A percentile compares a stretch with the other conserved stretches of the same genome.
phyloP scores from a whole-genome alignment of 139 green algal species.

The Ettlia oleoabundans region DNA sequence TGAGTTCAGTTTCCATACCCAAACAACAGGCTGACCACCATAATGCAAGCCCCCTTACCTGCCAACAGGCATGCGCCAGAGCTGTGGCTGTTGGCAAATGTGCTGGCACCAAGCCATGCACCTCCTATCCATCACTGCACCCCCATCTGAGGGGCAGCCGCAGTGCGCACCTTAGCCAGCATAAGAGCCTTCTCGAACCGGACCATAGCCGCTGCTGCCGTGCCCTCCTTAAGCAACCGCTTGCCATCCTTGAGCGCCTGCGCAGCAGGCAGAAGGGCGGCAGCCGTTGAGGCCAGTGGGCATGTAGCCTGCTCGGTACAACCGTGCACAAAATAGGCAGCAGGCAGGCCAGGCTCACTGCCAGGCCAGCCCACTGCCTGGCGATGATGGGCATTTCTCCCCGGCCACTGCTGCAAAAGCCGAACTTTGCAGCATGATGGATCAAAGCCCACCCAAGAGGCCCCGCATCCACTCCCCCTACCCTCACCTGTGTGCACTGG shows the following conservation, averaged over 20 bases:
- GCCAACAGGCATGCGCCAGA: too few species aligned
- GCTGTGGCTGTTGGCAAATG: too few species aligned
- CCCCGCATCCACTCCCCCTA: neutral
- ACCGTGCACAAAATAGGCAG: too few species aligned
- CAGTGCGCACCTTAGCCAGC: conserved; percentile 70
- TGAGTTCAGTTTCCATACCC: neutral
- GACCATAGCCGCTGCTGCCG: conserved; percentile 83
- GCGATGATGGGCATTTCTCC: too few species aligned
- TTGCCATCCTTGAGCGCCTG: conserved; percentile 83
- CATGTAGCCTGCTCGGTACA: too few species aligned
- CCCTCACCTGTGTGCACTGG: conserved; percentile 56
- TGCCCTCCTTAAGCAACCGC: conserved; percentile 86
- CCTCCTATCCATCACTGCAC: neutral
- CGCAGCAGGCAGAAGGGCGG: conserved; percentile 3
- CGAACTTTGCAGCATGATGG: neutral
- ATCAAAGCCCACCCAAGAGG: neutral
- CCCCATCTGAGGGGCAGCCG: too few species aligned
- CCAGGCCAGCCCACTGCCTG: too few species aligned
- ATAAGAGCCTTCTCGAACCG: conserved; percentile 96
- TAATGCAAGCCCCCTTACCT: too few species aligned
- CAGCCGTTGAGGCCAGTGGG: too few species aligned
- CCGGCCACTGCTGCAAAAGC: too few species aligned
- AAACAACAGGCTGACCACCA: neutral
- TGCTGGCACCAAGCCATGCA: conserved; percentile 4
- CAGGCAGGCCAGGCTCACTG: too few species aligned